Percentiles rank a stretch among this genome's conserved stretches.
Conservation (phyloP, 2,329 filamentous ascomycete genomes). For the Neurospora sp. region DNA sequence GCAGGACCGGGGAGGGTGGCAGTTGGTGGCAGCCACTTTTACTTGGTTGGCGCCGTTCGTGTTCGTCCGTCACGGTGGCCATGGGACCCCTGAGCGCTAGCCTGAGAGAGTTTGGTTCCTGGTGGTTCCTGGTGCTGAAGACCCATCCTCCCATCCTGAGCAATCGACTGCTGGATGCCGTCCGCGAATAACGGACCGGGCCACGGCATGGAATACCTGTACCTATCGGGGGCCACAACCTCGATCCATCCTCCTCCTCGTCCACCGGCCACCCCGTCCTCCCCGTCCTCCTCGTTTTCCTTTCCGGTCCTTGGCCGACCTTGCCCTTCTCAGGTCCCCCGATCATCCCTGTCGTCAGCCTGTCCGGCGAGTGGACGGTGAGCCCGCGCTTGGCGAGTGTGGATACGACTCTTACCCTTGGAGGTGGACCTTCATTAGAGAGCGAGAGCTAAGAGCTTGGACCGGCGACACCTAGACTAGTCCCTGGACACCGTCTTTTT, state of each 20-base stretch:
- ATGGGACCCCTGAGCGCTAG: background rate
- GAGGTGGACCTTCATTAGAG: slow-evolving; percentile 16
- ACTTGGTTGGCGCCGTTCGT: slow-evolving; percentile 3
- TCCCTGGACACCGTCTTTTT: background rate
- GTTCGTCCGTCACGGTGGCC: background rate
- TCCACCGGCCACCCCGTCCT: background rate
- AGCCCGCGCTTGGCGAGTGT: slow-evolving; percentile 11
- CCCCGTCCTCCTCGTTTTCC: background rate
- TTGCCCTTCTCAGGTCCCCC: background rate
- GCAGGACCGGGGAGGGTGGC: slow-evolving; percentile 16
- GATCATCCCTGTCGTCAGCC: slow-evolving; percentile 1
- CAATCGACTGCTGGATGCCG: background rate
- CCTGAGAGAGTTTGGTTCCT: background rate
- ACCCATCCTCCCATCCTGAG: background rate
- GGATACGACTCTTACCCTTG: slow-evolving; percentile 7
- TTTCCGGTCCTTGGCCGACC: background rate
- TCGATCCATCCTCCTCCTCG: slow-evolving; percentile 3
- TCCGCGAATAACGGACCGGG: background rate
- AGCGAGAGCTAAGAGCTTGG: background rate
- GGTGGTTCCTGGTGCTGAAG: background rate
- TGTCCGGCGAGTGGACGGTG: slow-evolving; percentile 9
- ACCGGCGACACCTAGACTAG: background rate
- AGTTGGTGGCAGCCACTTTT: slow-evolving; percentile 12
- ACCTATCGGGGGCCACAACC: background rate
- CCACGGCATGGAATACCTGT: background rate